Percentiles rank a stretch among this genome's conserved stretches.
These are phyloP conservation scores for Lipomyces yarrowii DNA, from an alignment of 1,139 yeast species.

Conservation along the genomic window DNA sequence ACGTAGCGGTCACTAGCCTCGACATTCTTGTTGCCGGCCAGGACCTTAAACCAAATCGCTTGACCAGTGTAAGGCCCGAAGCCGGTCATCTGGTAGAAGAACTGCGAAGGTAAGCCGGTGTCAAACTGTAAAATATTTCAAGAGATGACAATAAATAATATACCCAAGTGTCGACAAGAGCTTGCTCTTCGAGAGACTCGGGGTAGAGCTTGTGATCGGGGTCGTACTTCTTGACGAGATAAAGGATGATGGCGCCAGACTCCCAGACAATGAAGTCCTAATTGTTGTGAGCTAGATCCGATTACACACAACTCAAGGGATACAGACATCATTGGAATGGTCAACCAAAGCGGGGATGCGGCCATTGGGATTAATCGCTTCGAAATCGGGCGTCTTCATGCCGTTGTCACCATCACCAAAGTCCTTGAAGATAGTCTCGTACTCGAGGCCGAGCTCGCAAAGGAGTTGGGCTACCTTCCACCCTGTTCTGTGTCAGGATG, in stretches of 20 bases:
- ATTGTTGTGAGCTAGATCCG: neutral
- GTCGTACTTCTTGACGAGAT: conserved; percentile 58
- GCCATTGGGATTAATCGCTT: conserved; percentile 62
- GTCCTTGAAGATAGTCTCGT: conserved; percentile 83
- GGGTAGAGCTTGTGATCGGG: conserved; percentile 48
- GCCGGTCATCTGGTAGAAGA: conserved; percentile 29
- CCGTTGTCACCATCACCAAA: conserved; percentile 46
- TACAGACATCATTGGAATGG: conserved; percentile 43
- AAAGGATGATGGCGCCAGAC: conserved; percentile 61
- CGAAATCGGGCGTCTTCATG: conserved; percentile 56
- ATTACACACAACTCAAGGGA: neutral
- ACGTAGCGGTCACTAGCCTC: conserved; percentile 31
- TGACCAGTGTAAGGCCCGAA: conserved; percentile 32
- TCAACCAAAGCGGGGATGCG: conserved; percentile 62
- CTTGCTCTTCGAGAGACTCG: conserved; percentile 30
- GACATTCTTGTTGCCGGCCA: conserved; percentile 25
- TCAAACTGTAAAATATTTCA: neutral
- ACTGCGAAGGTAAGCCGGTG: conserved; percentile 5
- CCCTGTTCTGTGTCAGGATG: conserved; percentile 46
- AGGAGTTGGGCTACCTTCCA: conserved; percentile 92
- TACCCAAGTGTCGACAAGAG: conserved; percentile 33
- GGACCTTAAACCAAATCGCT: conserved; percentile 33
- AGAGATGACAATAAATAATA: neutral
- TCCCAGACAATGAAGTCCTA: conserved; percentile 49
- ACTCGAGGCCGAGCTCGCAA: conserved; percentile 75